Conservation (phyloP, 257 asterid genomes). For the Capsicum pubescens region DNA sequence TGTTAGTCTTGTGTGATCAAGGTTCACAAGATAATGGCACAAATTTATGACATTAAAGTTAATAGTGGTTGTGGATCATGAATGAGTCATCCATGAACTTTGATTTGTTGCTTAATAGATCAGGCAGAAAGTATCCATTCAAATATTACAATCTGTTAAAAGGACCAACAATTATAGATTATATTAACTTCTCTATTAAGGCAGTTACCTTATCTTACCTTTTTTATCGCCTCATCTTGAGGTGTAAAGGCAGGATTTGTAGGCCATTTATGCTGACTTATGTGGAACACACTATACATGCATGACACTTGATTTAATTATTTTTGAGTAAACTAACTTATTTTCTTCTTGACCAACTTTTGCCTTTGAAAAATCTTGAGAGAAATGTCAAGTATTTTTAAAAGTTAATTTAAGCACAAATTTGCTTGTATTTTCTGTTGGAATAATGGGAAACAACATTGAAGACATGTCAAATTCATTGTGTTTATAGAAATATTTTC, state of each 20-base stretch:
- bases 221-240: not conserved
- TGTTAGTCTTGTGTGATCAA: not conserved
- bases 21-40: not conserved
- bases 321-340: not conserved
- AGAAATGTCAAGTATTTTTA: not conserved
- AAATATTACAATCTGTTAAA: not conserved
- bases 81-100: not conserved
- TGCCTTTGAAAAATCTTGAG: not conserved
- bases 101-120: not conserved
- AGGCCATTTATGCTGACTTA: not conserved
- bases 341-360: conserved; percentile 11
- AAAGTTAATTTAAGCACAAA: not conserved
- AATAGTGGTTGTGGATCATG: not conserved
- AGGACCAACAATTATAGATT: not conserved
- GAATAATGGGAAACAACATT: not conserved
- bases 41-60: not conserved
- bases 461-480: not conserved
- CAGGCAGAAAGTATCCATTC: not conserved
- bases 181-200: not conserved
- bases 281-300: not conserved
- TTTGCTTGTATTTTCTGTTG: not conserved
- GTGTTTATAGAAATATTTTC: not conserved
- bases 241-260: conserved; percentile 26
- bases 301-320: not conserved
- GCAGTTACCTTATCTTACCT: not conserved